A percentile compares a stretch with the other conserved stretches of the same genome.
phyloP scores from a whole-genome alignment of 177 flowering plant genomes.

The Vitis hybrid region DNA sequence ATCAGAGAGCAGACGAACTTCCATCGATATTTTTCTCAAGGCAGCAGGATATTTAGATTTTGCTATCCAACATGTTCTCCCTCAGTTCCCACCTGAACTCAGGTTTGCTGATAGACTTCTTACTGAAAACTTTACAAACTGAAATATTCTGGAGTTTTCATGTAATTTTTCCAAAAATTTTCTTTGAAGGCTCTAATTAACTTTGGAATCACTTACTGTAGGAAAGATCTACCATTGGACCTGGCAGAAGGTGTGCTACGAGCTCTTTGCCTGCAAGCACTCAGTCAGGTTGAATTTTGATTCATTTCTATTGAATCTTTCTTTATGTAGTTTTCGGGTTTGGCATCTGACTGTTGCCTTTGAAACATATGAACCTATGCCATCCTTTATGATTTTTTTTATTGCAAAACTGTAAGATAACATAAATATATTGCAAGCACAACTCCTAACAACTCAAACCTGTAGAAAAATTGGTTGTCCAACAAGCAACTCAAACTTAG shows the following conservation, averaged over 20 bases:
- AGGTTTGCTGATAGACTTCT: conserved; percentile 45
- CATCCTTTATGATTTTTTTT: too few relatives aligned
- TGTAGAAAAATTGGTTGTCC: too few relatives aligned
- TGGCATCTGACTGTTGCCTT: too few relatives aligned
- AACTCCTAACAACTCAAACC: too few relatives aligned
- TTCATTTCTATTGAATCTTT: too few relatives aligned
- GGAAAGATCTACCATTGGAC: conserved; percentile 88
- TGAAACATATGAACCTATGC: too few relatives aligned
- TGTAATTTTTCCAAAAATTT: too few relatives aligned
- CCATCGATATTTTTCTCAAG: conserved; percentile 80
- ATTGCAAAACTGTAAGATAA: too few relatives aligned
- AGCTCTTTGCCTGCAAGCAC: conserved; percentile 87
- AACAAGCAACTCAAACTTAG: too few relatives aligned
- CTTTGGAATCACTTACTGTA: conserved; percentile 15
- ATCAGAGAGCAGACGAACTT: conserved; percentile 71
- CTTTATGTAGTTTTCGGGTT: too few relatives aligned
- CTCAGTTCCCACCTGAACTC: conserved; percentile 69
- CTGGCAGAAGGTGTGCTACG: conserved; percentile 76
- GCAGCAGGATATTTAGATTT: conserved; percentile 94
- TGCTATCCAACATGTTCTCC: conserved; percentile 80
- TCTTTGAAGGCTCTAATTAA: too few relatives aligned
- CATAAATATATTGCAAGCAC: too few relatives aligned
- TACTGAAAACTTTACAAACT: neutral
- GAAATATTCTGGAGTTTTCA: neutral
- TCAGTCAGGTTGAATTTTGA: conserved; percentile 72